phyloP scores from a whole-genome alignment of 108 stramenopile species.

The Pseudonitzschia pungens region DNA sequence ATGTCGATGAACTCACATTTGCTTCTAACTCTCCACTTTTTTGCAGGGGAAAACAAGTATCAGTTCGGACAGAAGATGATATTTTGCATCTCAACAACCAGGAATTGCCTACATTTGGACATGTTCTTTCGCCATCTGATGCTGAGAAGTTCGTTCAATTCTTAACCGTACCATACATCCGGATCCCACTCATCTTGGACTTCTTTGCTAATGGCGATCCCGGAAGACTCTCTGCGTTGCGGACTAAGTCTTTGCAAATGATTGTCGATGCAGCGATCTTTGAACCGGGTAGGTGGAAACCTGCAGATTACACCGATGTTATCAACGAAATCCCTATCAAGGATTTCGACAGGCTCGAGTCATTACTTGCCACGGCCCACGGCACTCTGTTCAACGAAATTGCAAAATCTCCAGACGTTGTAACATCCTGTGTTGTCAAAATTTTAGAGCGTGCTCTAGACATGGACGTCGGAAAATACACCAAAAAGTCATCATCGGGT shows the following conservation, averaged over 20 bases:
- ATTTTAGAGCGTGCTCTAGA: constrained; percentile 93
- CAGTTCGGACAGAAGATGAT: constrained; percentile 91
- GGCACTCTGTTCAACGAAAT: constrained; percentile 96
- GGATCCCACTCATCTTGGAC: constrained; percentile 93
- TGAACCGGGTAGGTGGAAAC: constrained; percentile 93
- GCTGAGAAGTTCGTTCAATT: constrained; percentile 93
- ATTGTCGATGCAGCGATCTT: constrained; percentile 95
- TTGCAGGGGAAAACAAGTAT: constrained; percentile 67
- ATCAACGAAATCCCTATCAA: constrained; percentile 81
- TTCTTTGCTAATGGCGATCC: constrained; percentile 96
- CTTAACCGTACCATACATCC: constrained; percentile 93
- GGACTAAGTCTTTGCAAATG: constrained; percentile 86
- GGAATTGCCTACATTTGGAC: constrained; percentile 92
- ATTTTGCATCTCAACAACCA: constrained; percentile 87
- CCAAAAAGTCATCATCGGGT: constrained; percentile 75
- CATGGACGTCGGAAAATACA: constrained; percentile 92
- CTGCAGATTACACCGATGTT: constrained; percentile 71
- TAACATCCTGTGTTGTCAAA: constrained; percentile 81
- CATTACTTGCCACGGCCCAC: constrained; percentile 83
- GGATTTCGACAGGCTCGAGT: constrained; percentile 70
- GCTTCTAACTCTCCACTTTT: not conserved
- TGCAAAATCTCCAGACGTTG: constrained; percentile 87
- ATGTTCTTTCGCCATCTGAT: constrained; percentile 86
- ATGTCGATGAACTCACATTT: not conserved
- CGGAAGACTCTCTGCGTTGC: constrained; percentile 81